These are phyloP conservation scores for Lyophyllum atratum DNA, from an alignment of 768 basidiomycete species.

Conservation along the genomic window DNA sequence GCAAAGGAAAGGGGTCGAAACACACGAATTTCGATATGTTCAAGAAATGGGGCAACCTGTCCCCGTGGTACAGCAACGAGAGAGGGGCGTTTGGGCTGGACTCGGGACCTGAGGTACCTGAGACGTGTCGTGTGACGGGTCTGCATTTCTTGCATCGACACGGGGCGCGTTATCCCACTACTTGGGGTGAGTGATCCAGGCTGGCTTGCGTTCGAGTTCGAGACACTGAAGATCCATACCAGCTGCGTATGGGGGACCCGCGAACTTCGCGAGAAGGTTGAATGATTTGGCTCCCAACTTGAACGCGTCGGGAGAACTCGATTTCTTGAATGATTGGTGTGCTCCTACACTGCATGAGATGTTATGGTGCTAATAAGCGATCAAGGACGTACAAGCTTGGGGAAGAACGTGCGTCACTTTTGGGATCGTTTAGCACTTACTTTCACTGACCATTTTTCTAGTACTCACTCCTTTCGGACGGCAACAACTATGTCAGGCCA, in stretches of 20 bases:
- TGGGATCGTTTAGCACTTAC: background rate
- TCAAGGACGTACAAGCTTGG: slow-evolving; percentile 88
- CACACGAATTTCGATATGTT: slow-evolving; percentile 63
- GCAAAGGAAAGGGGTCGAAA: slow-evolving; percentile 17
- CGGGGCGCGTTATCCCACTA: slow-evolving; percentile 74
- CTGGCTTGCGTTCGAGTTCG: background rate
- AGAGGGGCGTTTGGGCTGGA: slow-evolving; percentile 70
- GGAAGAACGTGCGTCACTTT: slow-evolving; percentile 61
- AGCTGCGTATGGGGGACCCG: slow-evolving; percentile 67
- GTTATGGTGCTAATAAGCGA: background rate
- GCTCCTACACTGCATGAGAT: slow-evolving; percentile 20
- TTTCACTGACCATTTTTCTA: slow-evolving; percentile 31
- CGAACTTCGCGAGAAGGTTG: slow-evolving; percentile 56
- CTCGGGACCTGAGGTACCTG: slow-evolving; percentile 68
- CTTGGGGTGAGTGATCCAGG: slow-evolving; percentile 48
- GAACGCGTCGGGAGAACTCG: slow-evolving; percentile 64
- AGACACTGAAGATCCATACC: slow-evolving; percentile 1
- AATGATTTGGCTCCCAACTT: slow-evolving; percentile 56
- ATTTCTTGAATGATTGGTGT: slow-evolving; percentile 84
- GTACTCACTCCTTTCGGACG: slow-evolving; percentile 91
- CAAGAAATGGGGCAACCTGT: slow-evolving; percentile 81
- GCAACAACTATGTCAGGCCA: slow-evolving; percentile 71
- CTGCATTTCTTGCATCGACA: slow-evolving; percentile 82
- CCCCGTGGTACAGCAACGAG: slow-evolving; percentile 82
- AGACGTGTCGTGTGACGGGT: slow-evolving; percentile 70